phyloP scores from a whole-genome alignment of 371 early-diverging fungal genomes.

The Conidiobolus incongruus region DNA sequence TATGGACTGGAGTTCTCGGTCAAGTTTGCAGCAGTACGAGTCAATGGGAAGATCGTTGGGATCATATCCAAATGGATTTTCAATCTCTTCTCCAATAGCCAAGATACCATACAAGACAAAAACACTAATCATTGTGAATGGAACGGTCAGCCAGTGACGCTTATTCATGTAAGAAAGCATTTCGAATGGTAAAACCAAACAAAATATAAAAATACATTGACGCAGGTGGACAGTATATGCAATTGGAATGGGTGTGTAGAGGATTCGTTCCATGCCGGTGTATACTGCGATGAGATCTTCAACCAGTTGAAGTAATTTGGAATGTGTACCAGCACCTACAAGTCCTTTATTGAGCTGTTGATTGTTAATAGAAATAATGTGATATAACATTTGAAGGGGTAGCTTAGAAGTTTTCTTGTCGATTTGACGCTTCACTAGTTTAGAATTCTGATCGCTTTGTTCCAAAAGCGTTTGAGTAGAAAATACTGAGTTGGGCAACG shows the following conservation, averaged over 20 bases:
- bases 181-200: slow-evolving; percentile 24
- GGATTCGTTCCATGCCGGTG: slow-evolving; percentile 35
- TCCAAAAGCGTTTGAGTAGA: too few relatives aligned
- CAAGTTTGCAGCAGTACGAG: slow-evolving; percentile 12
- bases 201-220: slow-evolving; percentile 14
- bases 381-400: too few relatives aligned
- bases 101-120: slow-evolving; percentile 56
- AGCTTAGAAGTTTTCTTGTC: too few relatives aligned
- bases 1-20: slow-evolving; percentile 12
- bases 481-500: too few relatives aligned
- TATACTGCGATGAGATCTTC: slow-evolving; percentile 31
- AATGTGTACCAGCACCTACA: slow-evolving; percentile 35
- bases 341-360: too few relatives aligned
- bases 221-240: slow-evolving; percentile 45
- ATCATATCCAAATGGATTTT: slow-evolving; percentile 42
- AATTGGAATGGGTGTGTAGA: slow-evolving; percentile 37
- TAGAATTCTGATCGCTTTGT: too few relatives aligned
- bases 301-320: slow-evolving; percentile 25
- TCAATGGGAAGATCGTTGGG: slow-evolving; percentile 16
- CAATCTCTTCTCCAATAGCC: slow-evolving; percentile 26
- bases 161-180: slow-evolving; percentile 20
- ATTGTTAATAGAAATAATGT: too few relatives aligned
- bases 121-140: slow-evolving; percentile 26
- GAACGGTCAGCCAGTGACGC: slow-evolving; percentile 28
- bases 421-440: too few relatives aligned